A percentile compares a stretch with the other conserved stretches of the same genome.
Conservation (phyloP, 2,329 filamentous ascomycete genomes). For the Tolypocladium endophyticum region DNA sequence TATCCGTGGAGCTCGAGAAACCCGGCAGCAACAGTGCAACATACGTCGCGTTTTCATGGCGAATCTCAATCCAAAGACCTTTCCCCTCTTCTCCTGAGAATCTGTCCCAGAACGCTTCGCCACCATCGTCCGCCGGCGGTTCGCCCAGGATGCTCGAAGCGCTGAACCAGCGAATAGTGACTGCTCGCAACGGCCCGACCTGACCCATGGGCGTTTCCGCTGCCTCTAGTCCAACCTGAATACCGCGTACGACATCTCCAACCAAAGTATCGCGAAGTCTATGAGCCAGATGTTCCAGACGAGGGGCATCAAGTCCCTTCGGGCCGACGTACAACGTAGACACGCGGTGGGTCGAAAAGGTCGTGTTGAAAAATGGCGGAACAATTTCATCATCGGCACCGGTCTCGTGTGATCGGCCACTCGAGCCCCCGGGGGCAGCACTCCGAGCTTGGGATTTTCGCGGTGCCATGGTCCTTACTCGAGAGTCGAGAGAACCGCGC, state of each 20-base stretch:
- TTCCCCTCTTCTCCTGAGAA: conserved; percentile 13
- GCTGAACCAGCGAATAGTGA: conserved; percentile 37
- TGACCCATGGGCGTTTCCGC: conserved; percentile 28
- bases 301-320: conserved; percentile 23
- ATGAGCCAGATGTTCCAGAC: conserved; percentile 32
- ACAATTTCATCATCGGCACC: conserved; percentile 12
- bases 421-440: not conserved
- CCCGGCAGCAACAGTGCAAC: conserved; percentile 39
- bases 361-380: conserved; percentile 45
- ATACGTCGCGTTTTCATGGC: conserved; percentile 42
- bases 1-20: conserved; percentile 7
- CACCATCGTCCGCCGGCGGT: conserved; percentile 8
- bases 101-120: conserved; percentile 6
- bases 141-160: conserved; percentile 20
- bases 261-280: conserved; percentile 44
- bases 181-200: conserved; percentile 31
- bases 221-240: conserved; percentile 39
- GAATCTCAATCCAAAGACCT: conserved; percentile 35
- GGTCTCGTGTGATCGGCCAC: not conserved
- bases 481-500: not conserved
- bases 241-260: conserved; percentile 49
- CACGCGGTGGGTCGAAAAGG: conserved; percentile 44
- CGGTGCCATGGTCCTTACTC: not conserved
- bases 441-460: not conserved
- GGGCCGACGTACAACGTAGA: conserved; percentile 41